phyloP scores from a whole-genome alignment of 208 protist species.

The Leishmania aethiopica region DNA sequence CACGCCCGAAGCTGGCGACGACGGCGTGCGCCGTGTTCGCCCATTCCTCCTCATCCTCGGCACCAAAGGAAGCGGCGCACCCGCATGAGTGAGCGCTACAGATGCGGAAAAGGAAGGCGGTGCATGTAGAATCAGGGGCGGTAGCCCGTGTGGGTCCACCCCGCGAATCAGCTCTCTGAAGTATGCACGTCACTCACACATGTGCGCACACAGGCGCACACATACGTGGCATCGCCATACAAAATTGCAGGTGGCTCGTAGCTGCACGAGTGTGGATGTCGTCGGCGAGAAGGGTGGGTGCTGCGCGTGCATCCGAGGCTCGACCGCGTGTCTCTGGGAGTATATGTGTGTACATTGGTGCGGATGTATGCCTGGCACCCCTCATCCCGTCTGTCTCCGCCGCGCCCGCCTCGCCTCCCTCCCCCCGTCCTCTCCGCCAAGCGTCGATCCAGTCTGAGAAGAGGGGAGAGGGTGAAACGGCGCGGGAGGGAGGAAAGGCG shows the following conservation, averaged over 20 bases:
- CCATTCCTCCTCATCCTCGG: slow-evolving; percentile 1
- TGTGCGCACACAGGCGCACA: neutral
- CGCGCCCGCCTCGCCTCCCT: neutral
- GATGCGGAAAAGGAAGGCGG: too few species aligned
- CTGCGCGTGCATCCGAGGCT: neutral
- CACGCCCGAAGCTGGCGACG: slow-evolving; percentile 1
- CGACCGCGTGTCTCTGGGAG: neutral
- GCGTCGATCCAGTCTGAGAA: neutral
- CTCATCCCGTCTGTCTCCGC: neutral
- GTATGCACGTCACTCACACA: neutral
- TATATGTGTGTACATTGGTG: neutral
- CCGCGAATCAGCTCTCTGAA: too few species aligned
- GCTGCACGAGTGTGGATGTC: neutral
- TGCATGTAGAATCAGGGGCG: neutral
- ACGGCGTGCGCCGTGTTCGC: slow-evolving; percentile 18
- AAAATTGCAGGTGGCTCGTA: neutral
- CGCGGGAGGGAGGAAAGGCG: neutral
- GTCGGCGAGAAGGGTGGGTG: neutral
- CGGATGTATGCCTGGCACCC: neutral
- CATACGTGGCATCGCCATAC: neutral
- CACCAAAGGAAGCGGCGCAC: slow-evolving; percentile 22
- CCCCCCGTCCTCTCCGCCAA: neutral
- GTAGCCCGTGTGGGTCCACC: neutral
- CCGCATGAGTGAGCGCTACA: neutral
- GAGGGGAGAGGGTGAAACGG: neutral